Percentiles rank a stretch among this genome's conserved stretches.
These are phyloP conservation scores for Porcisia deanei DNA, from an alignment of 208 protist species.

Conservation along the genomic window DNA sequence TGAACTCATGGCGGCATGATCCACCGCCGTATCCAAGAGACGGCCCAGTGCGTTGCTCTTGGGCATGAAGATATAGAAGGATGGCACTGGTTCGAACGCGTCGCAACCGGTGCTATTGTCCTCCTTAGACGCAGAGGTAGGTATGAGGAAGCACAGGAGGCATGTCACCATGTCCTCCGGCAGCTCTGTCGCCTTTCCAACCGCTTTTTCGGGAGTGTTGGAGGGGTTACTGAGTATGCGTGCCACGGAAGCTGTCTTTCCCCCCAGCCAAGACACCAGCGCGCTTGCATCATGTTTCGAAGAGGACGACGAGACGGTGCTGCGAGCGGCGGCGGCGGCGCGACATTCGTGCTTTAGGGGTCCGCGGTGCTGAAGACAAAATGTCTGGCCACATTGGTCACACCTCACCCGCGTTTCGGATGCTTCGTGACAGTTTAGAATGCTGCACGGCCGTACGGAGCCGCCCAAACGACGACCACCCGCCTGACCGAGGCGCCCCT, in stretches of 20 bases:
- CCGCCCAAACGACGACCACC: constrained; percentile 27
- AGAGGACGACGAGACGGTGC: constrained; percentile 9
- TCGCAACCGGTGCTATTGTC: constrained; percentile 5
- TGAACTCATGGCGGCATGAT: constrained; percentile 45
- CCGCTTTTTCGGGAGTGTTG: constrained; percentile 61
- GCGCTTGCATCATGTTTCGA: not conserved
- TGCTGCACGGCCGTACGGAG: constrained; percentile 41
- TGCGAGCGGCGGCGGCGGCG: constrained; percentile 14
- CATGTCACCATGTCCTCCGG: constrained; percentile 55
- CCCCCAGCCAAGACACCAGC: constrained; percentile 10
- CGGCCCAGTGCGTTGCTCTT: constrained; percentile 59
- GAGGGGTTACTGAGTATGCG: constrained; percentile 36
- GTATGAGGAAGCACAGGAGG: constrained; percentile 53
- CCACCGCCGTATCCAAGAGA: constrained; percentile 64
- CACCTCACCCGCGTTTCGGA: constrained; percentile 52
- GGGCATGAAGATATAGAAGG: constrained; percentile 76
- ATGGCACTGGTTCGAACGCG: constrained; percentile 39
- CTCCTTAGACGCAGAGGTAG: constrained; percentile 6
- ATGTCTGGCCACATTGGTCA: constrained; percentile 59
- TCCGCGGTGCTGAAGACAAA: constrained; percentile 76
- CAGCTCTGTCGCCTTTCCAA: constrained; percentile 64
- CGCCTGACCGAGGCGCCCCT: not conserved
- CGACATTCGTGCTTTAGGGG: constrained; percentile 59
- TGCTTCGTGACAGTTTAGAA: constrained; percentile 41
- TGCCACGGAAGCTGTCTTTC: constrained; percentile 24